phyloP scores from a whole-genome alignment of 371 early-diverging fungal species.

The Amoeboaphelidium protococcarum region DNA sequence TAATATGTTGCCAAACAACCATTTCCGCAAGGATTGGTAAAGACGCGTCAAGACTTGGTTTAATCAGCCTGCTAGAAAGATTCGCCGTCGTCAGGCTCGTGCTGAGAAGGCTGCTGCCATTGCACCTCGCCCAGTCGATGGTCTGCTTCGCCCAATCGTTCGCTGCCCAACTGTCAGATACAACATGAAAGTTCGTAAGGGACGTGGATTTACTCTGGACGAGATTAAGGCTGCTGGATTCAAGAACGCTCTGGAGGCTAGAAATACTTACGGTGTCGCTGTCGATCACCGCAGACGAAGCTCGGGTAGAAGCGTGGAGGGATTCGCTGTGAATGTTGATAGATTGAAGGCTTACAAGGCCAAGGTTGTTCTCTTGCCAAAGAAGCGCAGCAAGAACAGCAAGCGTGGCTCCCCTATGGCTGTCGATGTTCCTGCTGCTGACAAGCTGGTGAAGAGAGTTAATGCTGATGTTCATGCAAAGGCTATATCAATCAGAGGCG shows the following conservation, averaged over 20 bases:
- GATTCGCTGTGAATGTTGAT: slow-evolving; percentile 76
- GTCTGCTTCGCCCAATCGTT: slow-evolving; percentile 91
- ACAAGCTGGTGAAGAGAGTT: too few species aligned
- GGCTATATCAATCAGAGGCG: too few species aligned
- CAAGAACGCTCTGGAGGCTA: slow-evolving; percentile 36
- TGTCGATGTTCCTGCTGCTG: too few species aligned
- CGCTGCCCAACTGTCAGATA: slow-evolving; percentile 93
- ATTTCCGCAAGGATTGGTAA: slow-evolving; percentile 98
- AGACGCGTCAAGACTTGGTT: slow-evolving; percentile 96
- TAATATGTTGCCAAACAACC: slow-evolving; percentile 91
- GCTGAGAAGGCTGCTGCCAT: slow-evolving; percentile 82
- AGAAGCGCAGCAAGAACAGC: slow-evolving; percentile 57
- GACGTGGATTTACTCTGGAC: slow-evolving; percentile 95
- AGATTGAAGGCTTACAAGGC: slow-evolving; percentile 90
- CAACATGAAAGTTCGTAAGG: slow-evolving; percentile 95
- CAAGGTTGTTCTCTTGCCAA: slow-evolving; percentile 78
- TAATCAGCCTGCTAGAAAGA: slow-evolving; percentile 92
- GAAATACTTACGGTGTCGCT: slow-evolving; percentile 88
- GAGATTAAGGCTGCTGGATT: slow-evolving; percentile 61
- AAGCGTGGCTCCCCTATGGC: slow-evolving; percentile 36
- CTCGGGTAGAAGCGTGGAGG: slow-evolving; percentile 86
- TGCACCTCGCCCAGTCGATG: slow-evolving; percentile 92
- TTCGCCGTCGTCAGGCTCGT: slow-evolving; percentile 62
- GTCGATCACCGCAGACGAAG: slow-evolving; percentile 97
- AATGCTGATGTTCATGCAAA: slow-evolving; percentile 60